Conservation (phyloP, 805 yeast species). For the Debaryomyces hansenii region DNA sequence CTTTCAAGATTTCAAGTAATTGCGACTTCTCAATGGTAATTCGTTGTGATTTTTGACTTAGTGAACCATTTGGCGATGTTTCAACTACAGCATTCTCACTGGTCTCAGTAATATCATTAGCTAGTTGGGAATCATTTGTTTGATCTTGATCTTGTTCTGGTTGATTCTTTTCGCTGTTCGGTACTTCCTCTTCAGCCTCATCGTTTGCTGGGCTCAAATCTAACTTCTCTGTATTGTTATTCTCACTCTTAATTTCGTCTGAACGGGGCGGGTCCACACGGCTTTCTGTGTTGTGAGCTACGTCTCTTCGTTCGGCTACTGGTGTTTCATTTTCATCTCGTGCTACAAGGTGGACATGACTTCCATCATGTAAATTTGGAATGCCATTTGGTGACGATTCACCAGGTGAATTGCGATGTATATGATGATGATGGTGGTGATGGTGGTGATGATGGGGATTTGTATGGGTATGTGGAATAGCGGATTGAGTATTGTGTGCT, state of each 20-base stretch:
- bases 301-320: too few relatives aligned
- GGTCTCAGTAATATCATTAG: slow-evolving; percentile 15
- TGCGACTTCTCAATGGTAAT: slow-evolving; percentile 16
- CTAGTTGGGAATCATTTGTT: too few relatives aligned
- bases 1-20: slow-evolving; percentile 20
- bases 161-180: too few relatives aligned
- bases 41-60: slow-evolving; percentile 1
- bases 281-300: too few relatives aligned
- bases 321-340: neutral
- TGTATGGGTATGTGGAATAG: neutral
- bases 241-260: too few relatives aligned
- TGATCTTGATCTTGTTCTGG: too few relatives aligned
- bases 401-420: too few relatives aligned
- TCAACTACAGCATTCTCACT: slow-evolving; percentile 54
- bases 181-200: too few relatives aligned
- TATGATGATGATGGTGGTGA: slow-evolving; percentile 9
- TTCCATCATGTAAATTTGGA: slow-evolving; percentile 8
- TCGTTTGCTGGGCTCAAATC: too few relatives aligned
- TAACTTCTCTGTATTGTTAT: too few relatives aligned
- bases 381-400: slow-evolving; percentile 2
- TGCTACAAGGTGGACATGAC: slow-evolving; percentile 3
- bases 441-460: slow-evolving; percentile 3
- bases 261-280: too few relatives aligned
- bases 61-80: slow-evolving; percentile 75
- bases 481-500: neutral